These are phyloP conservation scores for Tilletiaria anomala DNA, from an alignment of 1,284 basidiomycete genomes.

Conservation along the genomic window DNA sequence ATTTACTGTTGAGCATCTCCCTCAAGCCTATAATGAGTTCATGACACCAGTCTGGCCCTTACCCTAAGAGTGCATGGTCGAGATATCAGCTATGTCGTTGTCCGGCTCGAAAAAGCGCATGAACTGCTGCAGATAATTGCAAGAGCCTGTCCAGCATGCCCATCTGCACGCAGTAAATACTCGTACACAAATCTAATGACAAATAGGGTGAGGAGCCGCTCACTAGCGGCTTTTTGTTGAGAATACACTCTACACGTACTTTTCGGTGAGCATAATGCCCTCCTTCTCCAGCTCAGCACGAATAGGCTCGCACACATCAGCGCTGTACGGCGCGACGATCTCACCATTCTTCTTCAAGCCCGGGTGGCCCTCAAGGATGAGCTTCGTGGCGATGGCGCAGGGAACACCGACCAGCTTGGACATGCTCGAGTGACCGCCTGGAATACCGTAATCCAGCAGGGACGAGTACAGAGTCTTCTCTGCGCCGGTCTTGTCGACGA, in stretches of 20 bases:
- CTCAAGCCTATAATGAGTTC: too few relatives aligned
- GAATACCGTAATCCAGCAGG: constrained; percentile 73
- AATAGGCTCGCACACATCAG: constrained; percentile 46
- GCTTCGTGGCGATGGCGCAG: constrained; percentile 69
- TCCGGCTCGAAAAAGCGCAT: too few relatives aligned
- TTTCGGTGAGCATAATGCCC: constrained; percentile 35
- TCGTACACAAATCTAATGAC: too few relatives aligned
- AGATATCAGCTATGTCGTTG: too few relatives aligned
- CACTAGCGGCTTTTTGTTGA: too few relatives aligned
- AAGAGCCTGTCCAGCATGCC: too few relatives aligned
- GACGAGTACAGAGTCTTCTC: constrained; percentile 81
- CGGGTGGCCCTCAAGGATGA: constrained; percentile 53
- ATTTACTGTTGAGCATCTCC: too few relatives aligned
- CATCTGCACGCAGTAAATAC: too few relatives aligned
- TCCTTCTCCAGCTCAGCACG: constrained; percentile 35
- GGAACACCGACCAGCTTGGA: constrained; percentile 82
- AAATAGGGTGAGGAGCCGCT: too few relatives aligned
- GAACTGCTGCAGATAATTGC: too few relatives aligned
- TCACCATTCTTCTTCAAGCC: constrained; percentile 51
- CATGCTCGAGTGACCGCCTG: constrained; percentile 79
- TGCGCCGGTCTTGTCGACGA: constrained; percentile 42
- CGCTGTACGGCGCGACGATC: constrained; percentile 83
- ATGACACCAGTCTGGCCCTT: too few relatives aligned
- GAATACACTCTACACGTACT: constrained; percentile 22
- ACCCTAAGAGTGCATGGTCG: too few relatives aligned